Conservation (phyloP, 116 monocot species). For the Trichopus zeylanicus region DNA sequence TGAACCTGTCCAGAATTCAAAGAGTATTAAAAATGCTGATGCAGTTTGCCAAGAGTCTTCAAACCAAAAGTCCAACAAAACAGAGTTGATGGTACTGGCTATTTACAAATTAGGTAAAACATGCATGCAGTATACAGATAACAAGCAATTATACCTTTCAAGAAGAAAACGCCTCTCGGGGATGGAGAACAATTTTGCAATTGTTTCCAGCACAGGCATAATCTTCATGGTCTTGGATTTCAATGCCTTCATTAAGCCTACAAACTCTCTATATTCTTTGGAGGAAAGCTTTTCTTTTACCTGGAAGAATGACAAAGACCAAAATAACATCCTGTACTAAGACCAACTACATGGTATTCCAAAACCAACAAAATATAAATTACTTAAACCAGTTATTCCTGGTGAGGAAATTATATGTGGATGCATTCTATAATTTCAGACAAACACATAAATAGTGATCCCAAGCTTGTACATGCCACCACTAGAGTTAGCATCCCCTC, state of each 20-base stretch:
- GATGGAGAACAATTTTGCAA: constrained; percentile 63
- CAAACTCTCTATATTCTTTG: constrained; percentile 88
- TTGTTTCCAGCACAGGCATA: constrained; percentile 55
- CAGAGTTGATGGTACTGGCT: neutral
- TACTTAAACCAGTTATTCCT: neutral
- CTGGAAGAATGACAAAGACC: constrained; percentile 23
- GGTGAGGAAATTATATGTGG: neutral
- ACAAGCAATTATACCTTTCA: constrained; percentile 40
- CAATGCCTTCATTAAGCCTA: constrained; percentile 76
- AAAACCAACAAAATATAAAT: neutral
- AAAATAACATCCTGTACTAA: constrained; percentile 2
- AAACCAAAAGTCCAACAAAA: neutral
- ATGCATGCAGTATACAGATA: neutral
- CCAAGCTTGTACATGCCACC: no score
- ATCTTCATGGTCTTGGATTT: constrained; percentile 78
- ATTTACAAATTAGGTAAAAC: neutral
- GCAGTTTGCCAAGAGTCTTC: neutral
- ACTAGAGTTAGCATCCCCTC: no score
- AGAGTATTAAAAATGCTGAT: neutral
- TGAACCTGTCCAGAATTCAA: constrained; percentile 53
- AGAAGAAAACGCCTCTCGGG: constrained; percentile 72
- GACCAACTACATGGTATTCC: neutral
- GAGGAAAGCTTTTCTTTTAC: constrained; percentile 63
- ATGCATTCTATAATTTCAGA: no score
- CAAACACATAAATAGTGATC: no score